phyloP scores from a whole-genome alignment of 768 basidiomycete genomes.

The Tricholomella constricta region DNA sequence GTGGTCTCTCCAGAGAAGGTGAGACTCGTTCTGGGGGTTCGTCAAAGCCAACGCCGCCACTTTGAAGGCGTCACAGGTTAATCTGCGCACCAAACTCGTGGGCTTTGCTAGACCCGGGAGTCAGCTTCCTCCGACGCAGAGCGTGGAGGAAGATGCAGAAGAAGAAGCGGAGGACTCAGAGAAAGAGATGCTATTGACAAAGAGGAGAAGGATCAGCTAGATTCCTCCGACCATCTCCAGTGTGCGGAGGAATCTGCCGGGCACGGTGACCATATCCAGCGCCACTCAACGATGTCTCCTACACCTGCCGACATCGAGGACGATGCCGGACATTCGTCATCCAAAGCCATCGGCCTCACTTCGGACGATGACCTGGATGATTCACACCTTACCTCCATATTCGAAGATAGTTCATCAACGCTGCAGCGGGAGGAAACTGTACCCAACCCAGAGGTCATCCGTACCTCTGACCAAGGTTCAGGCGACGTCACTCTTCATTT shows the following conservation, averaged over 20 bases:
- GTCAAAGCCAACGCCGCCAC: conserved; percentile 13
- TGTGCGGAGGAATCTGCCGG: too few relatives aligned
- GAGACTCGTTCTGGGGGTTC: too few relatives aligned
- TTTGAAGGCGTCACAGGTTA: conserved; percentile 17
- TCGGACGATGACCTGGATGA: conserved; percentile 24
- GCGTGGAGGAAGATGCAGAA: conserved; percentile 21
- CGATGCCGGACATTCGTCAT: conserved; percentile 9
- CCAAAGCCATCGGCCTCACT: conserved; percentile 19
- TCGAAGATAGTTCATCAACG: conserved; percentile 17
- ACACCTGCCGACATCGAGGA: conserved; percentile 21
- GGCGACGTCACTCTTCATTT: conserved; percentile 34
- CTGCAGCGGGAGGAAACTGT: conserved; percentile 20
- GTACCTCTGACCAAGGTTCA: conserved; percentile 21
- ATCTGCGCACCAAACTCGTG: conserved; percentile 48
- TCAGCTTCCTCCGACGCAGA: conserved; percentile 24
- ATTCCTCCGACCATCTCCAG: too few relatives aligned
- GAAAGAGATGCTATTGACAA: too few relatives aligned
- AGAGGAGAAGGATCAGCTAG: conserved; percentile 12
- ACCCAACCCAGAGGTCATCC: conserved; percentile 44
- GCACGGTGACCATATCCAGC: too few relatives aligned
- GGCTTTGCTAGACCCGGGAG: conserved; percentile 57
- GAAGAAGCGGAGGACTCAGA: conserved; percentile 24
- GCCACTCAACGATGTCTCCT: too few relatives aligned
- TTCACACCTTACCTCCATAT: conserved; percentile 15
- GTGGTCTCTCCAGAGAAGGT: not conserved